Evolutionary conservation across 202 grass and related monocot genomes (phyloP).

Genomic region (Saccharum hybrid): DNA sequence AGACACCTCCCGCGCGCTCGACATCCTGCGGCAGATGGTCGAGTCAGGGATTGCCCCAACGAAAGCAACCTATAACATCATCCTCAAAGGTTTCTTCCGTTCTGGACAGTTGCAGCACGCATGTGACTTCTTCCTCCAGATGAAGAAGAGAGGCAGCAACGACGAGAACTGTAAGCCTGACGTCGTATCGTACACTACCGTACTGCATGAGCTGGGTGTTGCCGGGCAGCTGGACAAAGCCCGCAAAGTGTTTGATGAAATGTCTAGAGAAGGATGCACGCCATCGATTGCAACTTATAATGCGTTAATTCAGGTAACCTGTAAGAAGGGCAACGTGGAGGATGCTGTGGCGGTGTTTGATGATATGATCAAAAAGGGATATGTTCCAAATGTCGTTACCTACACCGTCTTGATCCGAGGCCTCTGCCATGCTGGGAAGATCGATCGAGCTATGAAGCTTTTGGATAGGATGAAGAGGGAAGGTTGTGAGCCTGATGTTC

Average conservation of each 20-base stretch:
- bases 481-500: constrained; percentile 65
- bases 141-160: constrained; percentile 76
- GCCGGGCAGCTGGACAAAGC: constrained; percentile 65
- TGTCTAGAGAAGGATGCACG: constrained; percentile 63
- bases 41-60: constrained; percentile 75
- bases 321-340: constrained; percentile 76
- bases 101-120: constrained; percentile 67
- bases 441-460: constrained; percentile 67
- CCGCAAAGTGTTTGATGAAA: constrained; percentile 80
- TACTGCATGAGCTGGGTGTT: constrained; percentile 76
- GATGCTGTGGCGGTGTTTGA: constrained; percentile 72
- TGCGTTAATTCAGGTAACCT: constrained; percentile 80
- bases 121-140: constrained; percentile 83
- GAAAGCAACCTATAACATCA: constrained; percentile 83
- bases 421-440: constrained; percentile 70
- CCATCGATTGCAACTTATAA: constrained; percentile 77
- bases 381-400: constrained; percentile 64
- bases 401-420: constrained; percentile 83
- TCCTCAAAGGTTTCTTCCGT: constrained; percentile 90
- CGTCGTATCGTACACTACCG: constrained; percentile 81
- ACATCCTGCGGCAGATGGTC: constrained; percentile 77
- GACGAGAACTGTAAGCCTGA: constrained; percentile 65
- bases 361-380: constrained; percentile 62
- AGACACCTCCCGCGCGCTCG: constrained; percentile 81
- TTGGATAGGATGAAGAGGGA: constrained; percentile 71